Evolutionary conservation across 805 yeast species (phyloP), one percentile per base, ranked within the genome.

Genomic region (Phaffomyces thermotolerans): DNA sequence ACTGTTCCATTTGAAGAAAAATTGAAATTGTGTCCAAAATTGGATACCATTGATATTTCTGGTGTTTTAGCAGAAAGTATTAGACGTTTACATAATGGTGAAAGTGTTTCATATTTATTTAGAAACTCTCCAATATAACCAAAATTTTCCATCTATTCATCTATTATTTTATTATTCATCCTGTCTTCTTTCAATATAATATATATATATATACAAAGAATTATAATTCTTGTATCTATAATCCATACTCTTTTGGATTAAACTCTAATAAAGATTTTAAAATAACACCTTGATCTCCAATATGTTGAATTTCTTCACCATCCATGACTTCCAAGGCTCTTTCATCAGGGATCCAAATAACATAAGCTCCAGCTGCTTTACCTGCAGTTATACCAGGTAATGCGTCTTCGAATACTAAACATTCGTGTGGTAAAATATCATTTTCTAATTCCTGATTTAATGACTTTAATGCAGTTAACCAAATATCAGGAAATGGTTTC

Each of bases 391-490:
- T 91, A 3, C 99, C 99, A 1, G 96, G 90, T 36, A 89, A 69
- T 3, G 96, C 98, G 64, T 93, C 99, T 68, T 93, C 99, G 63
- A 93, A 93, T 2, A 93, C 84, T 29, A 93, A 62, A 55, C 95
- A 85, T 56, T 93, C 96, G 29, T 78, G 79, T 4, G 91, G 84
- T 43, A 60, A 56, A 47, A 91, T 83, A 31, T 65, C 66, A 93
- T 99, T 6, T 9, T 10, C 25, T 23, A 66, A 59, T 3, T 63
- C 54, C 2, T 59, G 60, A 60, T 93, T 93, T 43, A 93, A 54
- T 13, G 81, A 73, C 17, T 70, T 76, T 47, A 93, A 72, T 36
- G 97, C 95, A 4, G 80, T 72, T 50, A 77, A 76, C 95, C 95
- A 93, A 50, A 93, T 89, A 60, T 90, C 95, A 2, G 99, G 99